Conservation (phyloP, 208 protist species). For the Herpetomonas tarakana region DNA sequence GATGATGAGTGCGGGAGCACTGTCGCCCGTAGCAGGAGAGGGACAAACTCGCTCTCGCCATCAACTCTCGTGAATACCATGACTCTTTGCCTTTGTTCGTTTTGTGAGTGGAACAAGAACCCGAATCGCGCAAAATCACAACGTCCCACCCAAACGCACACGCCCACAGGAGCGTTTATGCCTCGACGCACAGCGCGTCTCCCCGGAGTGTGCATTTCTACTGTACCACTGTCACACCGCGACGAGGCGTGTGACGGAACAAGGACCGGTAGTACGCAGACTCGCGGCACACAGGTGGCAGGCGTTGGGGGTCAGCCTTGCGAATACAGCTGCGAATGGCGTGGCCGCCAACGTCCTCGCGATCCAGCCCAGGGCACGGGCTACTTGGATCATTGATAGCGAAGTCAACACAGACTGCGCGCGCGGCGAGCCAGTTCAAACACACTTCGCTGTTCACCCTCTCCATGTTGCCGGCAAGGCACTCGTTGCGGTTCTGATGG, state of each 20-base stretch:
- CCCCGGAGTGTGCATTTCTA: too few relatives aligned
- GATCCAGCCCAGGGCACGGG: not conserved
- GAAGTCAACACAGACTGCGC: conserved; percentile 19
- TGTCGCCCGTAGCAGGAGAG: too few relatives aligned
- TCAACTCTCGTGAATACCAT: too few relatives aligned
- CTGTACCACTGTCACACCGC: too few relatives aligned
- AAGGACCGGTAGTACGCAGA: conserved; percentile 41
- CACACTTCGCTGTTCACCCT: conserved; percentile 22
- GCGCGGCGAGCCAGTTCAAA: conserved; percentile 30
- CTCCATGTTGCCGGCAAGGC: conserved; percentile 11
- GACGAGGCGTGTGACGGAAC: conserved; percentile 18
- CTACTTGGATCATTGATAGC: conserved; percentile 5
- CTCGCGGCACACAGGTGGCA: conserved; percentile 19
- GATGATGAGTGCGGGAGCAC: too few relatives aligned
- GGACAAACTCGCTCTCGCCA: too few relatives aligned
- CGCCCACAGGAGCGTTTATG: too few relatives aligned
- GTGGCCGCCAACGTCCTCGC: conserved; percentile 4
- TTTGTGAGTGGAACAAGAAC: too few relatives aligned
- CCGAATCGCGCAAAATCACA: too few relatives aligned
- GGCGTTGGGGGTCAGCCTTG: conserved; percentile 8
- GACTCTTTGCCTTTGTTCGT: too few relatives aligned
- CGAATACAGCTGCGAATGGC: conserved; percentile 22
- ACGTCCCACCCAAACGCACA: too few relatives aligned
- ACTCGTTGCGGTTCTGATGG: conserved; percentile 8
- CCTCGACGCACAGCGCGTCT: too few relatives aligned